Evolutionary conservation across 1,139 yeast species (phyloP), one percentile per base, ranked within the genome.

Genomic region (Kodamaea plutei): DNA sequence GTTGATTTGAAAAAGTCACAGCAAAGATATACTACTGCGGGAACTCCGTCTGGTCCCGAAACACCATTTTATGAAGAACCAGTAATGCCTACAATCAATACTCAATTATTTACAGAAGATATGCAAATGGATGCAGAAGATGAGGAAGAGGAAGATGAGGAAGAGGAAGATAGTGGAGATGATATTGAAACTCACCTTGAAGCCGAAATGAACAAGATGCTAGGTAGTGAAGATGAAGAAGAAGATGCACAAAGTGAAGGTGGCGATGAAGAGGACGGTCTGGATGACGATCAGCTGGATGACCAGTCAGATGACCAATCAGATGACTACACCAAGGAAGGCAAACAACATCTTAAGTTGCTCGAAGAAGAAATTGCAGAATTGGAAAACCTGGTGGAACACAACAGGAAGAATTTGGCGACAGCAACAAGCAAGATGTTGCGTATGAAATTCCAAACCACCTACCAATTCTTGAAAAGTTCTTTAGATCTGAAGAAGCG

Each of bases 371-470:
- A 89, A 53, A 79, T 93, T 33, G 64, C 72, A 9, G 98, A 93
- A 50, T 67, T 93, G 40, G 89, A 84, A 48, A 63, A 75, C 25
- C 89, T 91, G 0, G 84, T 93, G 34, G 78, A 73, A 32, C 79
- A 79, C 46, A 91, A 89, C 49, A 77, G 76, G 50, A 71, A 71
- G 32, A 91, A 85, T 45, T 74, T 87, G 29, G 76, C 72, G 11
- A 80, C 81, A 36, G 89, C 94, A 2, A 77, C 89, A 11, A 88
- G 88, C 53, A 89, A 89, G 47, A 82, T 91, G 64, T 72, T 91
- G 76, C 79, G 82, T 53, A 84, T 83, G 59, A 81, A 96, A 60
- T 84, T 88, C 53, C 73, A 82, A 47, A 93, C 84, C 43, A 87
- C 85, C 34, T 83, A 87, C 37, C 73, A 73, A 37, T 81, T 89